Evolutionary conservation across 495 filamentous ascomycete species (phyloP).

Genomic region (Cercophora scortea): DNA sequence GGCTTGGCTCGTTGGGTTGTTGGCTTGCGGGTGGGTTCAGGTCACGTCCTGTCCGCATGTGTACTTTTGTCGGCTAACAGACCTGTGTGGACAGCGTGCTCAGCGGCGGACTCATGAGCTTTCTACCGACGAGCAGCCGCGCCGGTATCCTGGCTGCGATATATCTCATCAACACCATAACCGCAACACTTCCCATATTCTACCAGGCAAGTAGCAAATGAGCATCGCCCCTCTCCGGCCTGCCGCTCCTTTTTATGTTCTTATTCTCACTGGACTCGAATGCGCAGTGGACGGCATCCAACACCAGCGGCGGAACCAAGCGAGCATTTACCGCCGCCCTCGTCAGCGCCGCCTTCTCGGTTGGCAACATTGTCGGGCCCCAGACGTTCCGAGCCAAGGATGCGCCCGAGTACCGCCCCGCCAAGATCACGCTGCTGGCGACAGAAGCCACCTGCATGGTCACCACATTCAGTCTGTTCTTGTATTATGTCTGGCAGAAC

Average conservation of each 20-base stretch:
- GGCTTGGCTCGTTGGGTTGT: slow-evolving; percentile 25
- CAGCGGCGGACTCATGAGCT: slow-evolving; percentile 54
- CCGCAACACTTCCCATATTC: slow-evolving; percentile 39
- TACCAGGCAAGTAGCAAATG: slow-evolving; percentile 21
- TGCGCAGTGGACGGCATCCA: slow-evolving; percentile 26
- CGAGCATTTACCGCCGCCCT: slow-evolving; percentile 40
- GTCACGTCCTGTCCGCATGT: background rate
- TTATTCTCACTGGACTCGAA: background rate
- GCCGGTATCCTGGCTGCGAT: slow-evolving; percentile 52
- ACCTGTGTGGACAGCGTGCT: slow-evolving; percentile 25
- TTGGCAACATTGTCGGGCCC: slow-evolving; percentile 62
- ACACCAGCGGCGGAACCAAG: slow-evolving; percentile 30
- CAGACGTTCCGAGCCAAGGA: slow-evolving; percentile 57
- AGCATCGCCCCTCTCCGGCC: no score
- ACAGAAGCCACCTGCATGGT: slow-evolving; percentile 27
- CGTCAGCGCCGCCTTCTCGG: slow-evolving; percentile 49
- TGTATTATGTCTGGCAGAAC: slow-evolving; percentile 32
- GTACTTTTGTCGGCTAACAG: background rate
- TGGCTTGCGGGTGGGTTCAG: slow-evolving; percentile 19
- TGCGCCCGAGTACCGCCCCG: slow-evolving; percentile 52
- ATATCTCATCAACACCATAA: slow-evolving; percentile 56
- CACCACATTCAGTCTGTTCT: slow-evolving; percentile 23
- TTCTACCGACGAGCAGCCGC: slow-evolving; percentile 36
- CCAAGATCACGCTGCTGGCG: slow-evolving; percentile 50
- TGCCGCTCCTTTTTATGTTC: no score